phyloP scores from a whole-genome alignment of 768 basidiomycete genomes.

The Pulveroboletus sp. region DNA sequence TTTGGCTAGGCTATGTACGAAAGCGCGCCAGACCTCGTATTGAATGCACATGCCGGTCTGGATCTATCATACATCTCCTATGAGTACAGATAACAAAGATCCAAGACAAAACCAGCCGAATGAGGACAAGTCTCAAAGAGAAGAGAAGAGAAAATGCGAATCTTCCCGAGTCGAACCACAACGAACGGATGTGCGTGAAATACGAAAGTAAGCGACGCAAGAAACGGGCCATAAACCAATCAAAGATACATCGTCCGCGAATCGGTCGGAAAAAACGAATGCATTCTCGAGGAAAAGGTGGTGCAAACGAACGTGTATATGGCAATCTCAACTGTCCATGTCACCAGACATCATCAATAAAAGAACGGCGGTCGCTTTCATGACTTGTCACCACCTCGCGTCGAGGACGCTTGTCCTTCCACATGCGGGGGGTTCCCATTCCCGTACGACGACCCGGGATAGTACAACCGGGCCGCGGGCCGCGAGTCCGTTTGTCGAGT shows the following conservation, averaged over 20 bases:
- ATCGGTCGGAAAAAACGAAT: slow-evolving; percentile 5
- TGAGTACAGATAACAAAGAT: slow-evolving; percentile 28
- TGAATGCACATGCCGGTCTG: slow-evolving; percentile 8
- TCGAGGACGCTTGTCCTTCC: slow-evolving; percentile 12
- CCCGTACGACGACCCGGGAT: slow-evolving; percentile 22
- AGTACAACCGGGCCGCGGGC: slow-evolving; percentile 15
- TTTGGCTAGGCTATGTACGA: slow-evolving; percentile 2
- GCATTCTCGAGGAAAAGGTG: slow-evolving; percentile 1
- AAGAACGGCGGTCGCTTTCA: slow-evolving; percentile 13
- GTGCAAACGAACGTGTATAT: slow-evolving; percentile 6
- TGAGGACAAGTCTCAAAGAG: neutral
- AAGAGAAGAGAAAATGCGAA: neutral
- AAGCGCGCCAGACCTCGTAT: neutral
- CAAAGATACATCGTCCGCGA: slow-evolving; percentile 27
- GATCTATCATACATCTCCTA: slow-evolving; percentile 24
- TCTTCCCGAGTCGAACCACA: slow-evolving; percentile 4
- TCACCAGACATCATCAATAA: slow-evolving; percentile 7
- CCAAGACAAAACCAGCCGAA: slow-evolving; percentile 10
- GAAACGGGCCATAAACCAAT: slow-evolving; percentile 30
- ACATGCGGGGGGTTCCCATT: slow-evolving; percentile 7
- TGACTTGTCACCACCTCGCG: slow-evolving; percentile 22
- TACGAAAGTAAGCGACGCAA: slow-evolving; percentile 24
- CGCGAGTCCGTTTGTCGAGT: slow-evolving; percentile 22
- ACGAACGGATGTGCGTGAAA: slow-evolving; percentile 14
- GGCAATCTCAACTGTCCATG: slow-evolving; percentile 11